These are phyloP conservation scores for Kwoniella heveanensis DNA, from an alignment of 768 basidiomycete genomes.

Conservation along the genomic window DNA sequence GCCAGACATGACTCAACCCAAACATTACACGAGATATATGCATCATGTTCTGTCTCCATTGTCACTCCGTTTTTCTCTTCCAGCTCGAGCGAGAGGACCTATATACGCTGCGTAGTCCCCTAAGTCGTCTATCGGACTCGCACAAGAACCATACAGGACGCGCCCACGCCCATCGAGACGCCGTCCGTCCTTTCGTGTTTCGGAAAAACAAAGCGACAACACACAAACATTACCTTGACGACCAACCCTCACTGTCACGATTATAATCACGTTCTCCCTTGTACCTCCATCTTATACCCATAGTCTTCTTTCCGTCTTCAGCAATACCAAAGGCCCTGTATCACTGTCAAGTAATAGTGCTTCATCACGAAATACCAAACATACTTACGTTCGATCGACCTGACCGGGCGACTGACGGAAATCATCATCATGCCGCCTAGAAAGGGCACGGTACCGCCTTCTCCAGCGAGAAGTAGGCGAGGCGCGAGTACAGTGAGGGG, in stretches of 20 bases:
- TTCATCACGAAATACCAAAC: too few relatives aligned
- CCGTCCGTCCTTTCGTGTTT: slow-evolving; percentile 4
- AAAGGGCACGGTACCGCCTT: slow-evolving; percentile 28
- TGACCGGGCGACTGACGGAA: not conserved
- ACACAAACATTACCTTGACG: slow-evolving; percentile 20
- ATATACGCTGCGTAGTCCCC: too few relatives aligned
- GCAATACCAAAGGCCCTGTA: too few relatives aligned
- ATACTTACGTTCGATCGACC: not conserved
- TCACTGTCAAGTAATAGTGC: too few relatives aligned
- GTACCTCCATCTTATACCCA: too few relatives aligned
- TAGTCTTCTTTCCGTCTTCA: too few relatives aligned
- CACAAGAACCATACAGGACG: not conserved
- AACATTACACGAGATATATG: not conserved
- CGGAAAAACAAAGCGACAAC: slow-evolving; percentile 13
- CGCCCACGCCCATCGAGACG: not conserved
- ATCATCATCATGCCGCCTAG: slow-evolving; percentile 23
- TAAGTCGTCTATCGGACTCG: too few relatives aligned
- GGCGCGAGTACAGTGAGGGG: slow-evolving; percentile 24
- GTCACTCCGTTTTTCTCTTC: not conserved
- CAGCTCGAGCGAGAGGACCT: too few relatives aligned
- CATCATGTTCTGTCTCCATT: too few relatives aligned
- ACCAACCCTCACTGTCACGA: slow-evolving; percentile 4
- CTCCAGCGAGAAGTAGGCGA: slow-evolving; percentile 41
- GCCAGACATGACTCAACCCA: not conserved
- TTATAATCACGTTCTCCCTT: not conserved